Evolutionary conservation across 768 basidiomycete species (phyloP).

Genomic region (Pleurotus platypus): DNA sequence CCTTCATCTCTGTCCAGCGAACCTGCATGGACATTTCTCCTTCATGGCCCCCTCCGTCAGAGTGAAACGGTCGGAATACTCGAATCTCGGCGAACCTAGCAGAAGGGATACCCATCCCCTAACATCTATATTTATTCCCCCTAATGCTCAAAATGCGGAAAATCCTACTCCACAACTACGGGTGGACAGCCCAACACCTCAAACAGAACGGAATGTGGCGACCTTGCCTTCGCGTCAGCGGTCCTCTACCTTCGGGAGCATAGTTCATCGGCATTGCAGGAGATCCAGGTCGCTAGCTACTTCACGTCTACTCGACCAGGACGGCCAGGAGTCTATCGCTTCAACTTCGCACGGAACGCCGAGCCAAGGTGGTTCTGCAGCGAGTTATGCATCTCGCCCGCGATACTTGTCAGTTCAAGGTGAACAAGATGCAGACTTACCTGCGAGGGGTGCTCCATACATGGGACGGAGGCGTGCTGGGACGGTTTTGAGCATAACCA

Average conservation of each 20-base stretch:
- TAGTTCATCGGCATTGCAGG: slow-evolving; percentile 5
- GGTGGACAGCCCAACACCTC: background rate
- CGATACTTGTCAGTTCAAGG: slow-evolving; percentile 34
- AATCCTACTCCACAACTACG: background rate
- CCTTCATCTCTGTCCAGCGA: background rate
- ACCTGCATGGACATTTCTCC: background rate
- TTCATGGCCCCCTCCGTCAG: slow-evolving; percentile 46
- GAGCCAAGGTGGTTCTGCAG: slow-evolving; percentile 9
- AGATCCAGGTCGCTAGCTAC: slow-evolving; percentile 4
- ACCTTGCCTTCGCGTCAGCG: background rate
- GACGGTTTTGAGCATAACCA: slow-evolving; percentile 39
- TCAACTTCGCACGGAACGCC: background rate
- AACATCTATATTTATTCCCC: slow-evolving; percentile 13
- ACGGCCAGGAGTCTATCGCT: background rate
- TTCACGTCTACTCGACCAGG: background rate
- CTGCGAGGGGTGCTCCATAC: no score
- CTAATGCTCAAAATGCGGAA: background rate
- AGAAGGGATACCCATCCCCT: slow-evolving; percentile 9
- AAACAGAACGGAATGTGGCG: background rate
- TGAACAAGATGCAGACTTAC: slow-evolving; percentile 21
- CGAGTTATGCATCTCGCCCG: slow-evolving; percentile 11
- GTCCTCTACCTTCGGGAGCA: background rate
- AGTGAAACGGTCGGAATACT: slow-evolving; percentile 33
- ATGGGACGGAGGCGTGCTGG: slow-evolving; percentile 35
- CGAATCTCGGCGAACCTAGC: slow-evolving; percentile 18